Conservation (phyloP, 768 basidiomycete genomes). For the Hydnum rufescens region DNA sequence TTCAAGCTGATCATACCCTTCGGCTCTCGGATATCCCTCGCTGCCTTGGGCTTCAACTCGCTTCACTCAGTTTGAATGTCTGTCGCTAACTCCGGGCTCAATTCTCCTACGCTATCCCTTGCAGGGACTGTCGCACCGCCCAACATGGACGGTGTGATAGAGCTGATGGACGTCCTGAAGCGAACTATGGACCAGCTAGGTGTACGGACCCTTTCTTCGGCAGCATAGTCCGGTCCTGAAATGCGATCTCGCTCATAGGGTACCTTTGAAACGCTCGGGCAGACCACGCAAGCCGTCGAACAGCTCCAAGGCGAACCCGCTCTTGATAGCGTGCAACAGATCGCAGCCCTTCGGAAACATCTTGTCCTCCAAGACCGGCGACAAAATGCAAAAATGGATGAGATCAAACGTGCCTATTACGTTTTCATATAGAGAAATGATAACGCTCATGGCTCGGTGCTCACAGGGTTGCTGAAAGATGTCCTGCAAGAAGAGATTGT, state of each 20-base stretch:
- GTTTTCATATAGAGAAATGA: too few relatives aligned
- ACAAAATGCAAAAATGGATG: constrained; percentile 26
- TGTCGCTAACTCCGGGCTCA: background rate
- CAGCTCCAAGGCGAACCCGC: background rate
- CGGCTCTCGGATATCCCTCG: too few relatives aligned
- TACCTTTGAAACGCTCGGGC: background rate
- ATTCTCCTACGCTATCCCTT: constrained; percentile 1
- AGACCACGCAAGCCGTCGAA: background rate
- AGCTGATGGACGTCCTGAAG: background rate
- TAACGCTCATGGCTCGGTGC: background rate
- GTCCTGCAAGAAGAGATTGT: constrained; percentile 26
- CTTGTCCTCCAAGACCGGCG: constrained; percentile 26
- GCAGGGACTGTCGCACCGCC: background rate
- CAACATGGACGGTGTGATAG: background rate
- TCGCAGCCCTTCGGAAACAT: constrained; percentile 25
- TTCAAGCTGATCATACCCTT: too few relatives aligned
- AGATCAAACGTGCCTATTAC: constrained; percentile 31
- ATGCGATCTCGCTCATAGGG: background rate
- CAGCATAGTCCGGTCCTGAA: background rate
- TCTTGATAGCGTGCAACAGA: constrained; percentile 22
- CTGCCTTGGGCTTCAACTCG: too few relatives aligned
- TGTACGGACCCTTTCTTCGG: background rate
- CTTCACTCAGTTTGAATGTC: too few relatives aligned
- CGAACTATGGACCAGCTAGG: background rate
- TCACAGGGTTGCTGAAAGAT: constrained; percentile 28